Evolutionary conservation across 352 stramenopile species (phyloP), one percentile per base, ranked within the genome.

Genomic region (Phytophthora capsici): DNA sequence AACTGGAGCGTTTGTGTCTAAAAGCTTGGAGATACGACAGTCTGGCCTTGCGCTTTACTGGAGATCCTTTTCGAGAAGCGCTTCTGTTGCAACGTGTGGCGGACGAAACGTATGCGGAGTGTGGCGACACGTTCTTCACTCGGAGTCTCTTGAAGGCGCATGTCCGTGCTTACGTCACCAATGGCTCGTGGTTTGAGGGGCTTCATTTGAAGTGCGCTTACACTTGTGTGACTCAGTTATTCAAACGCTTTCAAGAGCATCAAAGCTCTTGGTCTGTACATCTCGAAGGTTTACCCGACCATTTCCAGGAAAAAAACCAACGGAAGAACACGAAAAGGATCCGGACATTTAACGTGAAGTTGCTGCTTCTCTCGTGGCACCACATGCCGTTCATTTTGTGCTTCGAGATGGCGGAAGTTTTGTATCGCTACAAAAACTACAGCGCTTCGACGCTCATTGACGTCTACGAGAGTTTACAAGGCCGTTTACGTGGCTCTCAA

Each of bases 1-100:
- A 90, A 48, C 77, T 91, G 5, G 80, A 91, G 38, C 75, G 83
- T 14, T 82, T 90, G 75, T 82, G 78, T 19, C 40, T 89, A 10
- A 86, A 85, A 19, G 80, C 83, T 0, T 90, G 80, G 83, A 30
- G 57, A 6, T 81, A 62, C 19, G 67, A 87, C 38, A 91, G 80
- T 48, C 54, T 89, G 13, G 57, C 83, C 0, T 16, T 57, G 9
- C 40, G 25, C 7, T 54, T 86, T 16, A 50, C 58, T 26, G 82
- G 78, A 1, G 65, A 78, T n/a, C 57, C 82, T 22, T 86, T 84
- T 57, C 63, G 58, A 26, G 83, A 90, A 56, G 67, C 80, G 7
- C 37, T 90, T n/a, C 38, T 91, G 40, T 67, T 91, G 3, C 72
- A 91, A 62, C 68, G 80, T 23, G 68, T 90, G 17, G 53, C 85